Evolutionary conservation across 768 basidiomycete species (phyloP).

Genomic region (Paxillus involutus): DNA sequence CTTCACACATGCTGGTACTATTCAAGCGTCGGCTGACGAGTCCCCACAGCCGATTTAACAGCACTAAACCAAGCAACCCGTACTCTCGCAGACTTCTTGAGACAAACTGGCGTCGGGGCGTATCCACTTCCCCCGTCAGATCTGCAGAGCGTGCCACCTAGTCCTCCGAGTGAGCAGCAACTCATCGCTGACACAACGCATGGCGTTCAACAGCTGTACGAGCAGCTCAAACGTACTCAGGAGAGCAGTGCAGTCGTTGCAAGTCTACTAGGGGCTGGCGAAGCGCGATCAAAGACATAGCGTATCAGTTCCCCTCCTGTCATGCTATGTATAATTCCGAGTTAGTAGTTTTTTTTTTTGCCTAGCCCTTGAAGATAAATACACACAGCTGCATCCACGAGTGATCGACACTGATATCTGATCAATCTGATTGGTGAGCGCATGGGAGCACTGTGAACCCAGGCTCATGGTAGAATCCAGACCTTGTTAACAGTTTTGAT

Average conservation of each 20-base stretch:
- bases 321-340: not conserved
- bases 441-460: no score
- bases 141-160: slow-evolving; percentile 7
- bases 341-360: no score
- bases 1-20: no score
- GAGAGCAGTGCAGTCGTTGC: slow-evolving; percentile 57
- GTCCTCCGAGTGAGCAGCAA: slow-evolving; percentile 44
- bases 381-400: no score
- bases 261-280: slow-evolving; percentile 37
- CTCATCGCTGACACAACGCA: slow-evolving; percentile 42
- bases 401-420: no score
- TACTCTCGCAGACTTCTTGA: slow-evolving; percentile 46
- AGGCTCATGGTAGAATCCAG: no score
- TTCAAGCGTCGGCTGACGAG: not conserved
- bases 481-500: no score
- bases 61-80: slow-evolving; percentile 52
- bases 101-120: slow-evolving; percentile 64
- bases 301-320: not conserved
- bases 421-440: no score
- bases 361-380: no score
- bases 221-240: slow-evolving; percentile 51
- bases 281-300: slow-evolving; percentile 19
- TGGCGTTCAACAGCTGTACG: slow-evolving; percentile 47
- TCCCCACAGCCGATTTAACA: slow-evolving; percentile 43
- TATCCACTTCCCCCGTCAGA: slow-evolving; percentile 47